Evolutionary conservation across 1,284 basidiomycete genomes (phyloP), one percentile per base, ranked within the genome.

Genomic region (Mycosarcoma maydis): DNA sequence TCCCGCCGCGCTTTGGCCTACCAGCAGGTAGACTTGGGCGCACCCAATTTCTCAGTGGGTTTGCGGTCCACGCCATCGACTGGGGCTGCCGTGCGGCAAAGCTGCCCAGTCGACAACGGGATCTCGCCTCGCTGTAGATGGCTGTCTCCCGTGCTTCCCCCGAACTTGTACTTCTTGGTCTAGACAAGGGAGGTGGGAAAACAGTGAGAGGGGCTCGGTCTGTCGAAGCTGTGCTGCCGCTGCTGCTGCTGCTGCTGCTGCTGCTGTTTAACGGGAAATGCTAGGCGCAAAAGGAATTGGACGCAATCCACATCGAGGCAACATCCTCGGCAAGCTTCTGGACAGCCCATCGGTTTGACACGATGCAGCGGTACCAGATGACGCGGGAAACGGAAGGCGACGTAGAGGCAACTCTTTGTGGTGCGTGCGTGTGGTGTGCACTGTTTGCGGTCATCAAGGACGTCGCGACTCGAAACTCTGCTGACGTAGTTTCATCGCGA

Each of bases 61-160:
- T 53, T 53, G 45, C 59, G 59, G 66, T 69, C 66, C 66, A 61
- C 66, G 66, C 59, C 66, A 52, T 57, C 59, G 43, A 49, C 30
- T 17, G 43, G 55, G 40, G 55, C 59, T 62, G 48, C 50, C 58
- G 26, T 44, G 34, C 36, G 58, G 61, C 61, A 22, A 51, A 62
- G 59, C 66, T 44, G 39, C 41, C 66, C 54, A 38, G 48, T 46
- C 59, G 51, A 69, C 59, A 43, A 62, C 66, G 66, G 59, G 55
- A 69, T 69, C 66, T 62, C 66, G 60, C 56, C 67, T 70, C 67
- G 67, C 52, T 70, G 67, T 47, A 50, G 53, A 26, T 54, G 60
- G 36, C 57, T 44, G 60, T 43, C 56, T 62, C 66, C 57, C 59
- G 34, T 51, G 55, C 55, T 52, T 65, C 50, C 61, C 54, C 61